Evolutionary conservation across 202 grass and related monocot genomes (phyloP).

Genomic region (Eragrostis tef): DNA sequence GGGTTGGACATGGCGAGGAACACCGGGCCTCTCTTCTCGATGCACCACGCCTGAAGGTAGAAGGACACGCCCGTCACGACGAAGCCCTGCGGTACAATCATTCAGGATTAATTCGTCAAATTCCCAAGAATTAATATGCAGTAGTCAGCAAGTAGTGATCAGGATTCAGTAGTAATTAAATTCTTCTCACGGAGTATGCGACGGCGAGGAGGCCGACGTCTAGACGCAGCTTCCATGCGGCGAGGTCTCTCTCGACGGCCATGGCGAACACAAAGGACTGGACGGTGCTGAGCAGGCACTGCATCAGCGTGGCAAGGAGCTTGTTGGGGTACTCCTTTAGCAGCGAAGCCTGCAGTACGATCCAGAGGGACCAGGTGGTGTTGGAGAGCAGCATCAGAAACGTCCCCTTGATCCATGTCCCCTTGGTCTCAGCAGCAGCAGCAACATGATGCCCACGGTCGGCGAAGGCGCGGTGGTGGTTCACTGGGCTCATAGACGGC

Average conservation of each 20-base stretch:
- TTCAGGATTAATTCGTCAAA: no score
- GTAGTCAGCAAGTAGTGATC: no score
- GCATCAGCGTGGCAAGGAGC: constrained; percentile 56
- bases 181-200: no score
- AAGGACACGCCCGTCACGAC: constrained; percentile 68
- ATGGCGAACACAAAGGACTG: constrained; percentile 55
- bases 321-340: constrained; percentile 78
- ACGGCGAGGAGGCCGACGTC: constrained; percentile 64
- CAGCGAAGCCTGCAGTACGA: constrained; percentile 68
- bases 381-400: constrained; percentile 66
- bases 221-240: constrained; percentile 64
- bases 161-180: no score
- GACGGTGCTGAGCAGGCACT: constrained; percentile 63
- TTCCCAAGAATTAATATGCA: no score
- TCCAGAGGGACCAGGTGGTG: constrained; percentile 69
- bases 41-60: constrained; percentile 83
- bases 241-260: constrained; percentile 48
- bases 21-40: constrained; percentile 70
- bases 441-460: no score
- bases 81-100: constrained; percentile 45
- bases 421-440: neutral
- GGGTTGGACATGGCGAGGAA: constrained; percentile 79
- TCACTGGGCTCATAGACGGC: constrained; percentile 58
- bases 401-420: constrained; percentile 71
- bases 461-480: constrained; percentile 58